Conservation (phyloP, 305 asterid species). For the Solanum chacoense region DNA sequence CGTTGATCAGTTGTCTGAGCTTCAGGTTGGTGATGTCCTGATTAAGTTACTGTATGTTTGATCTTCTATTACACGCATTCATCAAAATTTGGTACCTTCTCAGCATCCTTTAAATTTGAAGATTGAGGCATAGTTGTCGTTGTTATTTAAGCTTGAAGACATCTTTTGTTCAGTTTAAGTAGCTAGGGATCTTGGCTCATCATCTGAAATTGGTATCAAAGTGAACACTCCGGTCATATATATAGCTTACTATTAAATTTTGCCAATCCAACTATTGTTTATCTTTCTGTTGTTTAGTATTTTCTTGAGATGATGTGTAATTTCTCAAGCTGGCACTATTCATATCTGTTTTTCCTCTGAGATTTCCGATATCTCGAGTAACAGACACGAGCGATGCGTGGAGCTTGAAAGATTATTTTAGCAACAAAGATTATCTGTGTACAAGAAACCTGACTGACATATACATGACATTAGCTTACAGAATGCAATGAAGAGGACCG, state of each 20-base stretch:
- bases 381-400: background rate
- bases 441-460: background rate
- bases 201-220: background rate
- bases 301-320: background rate
- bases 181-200: background rate
- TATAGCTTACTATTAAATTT: background rate
- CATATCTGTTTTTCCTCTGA: background rate
- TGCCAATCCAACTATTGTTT: background rate
- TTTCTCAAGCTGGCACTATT: background rate
- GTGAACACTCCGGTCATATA: background rate
- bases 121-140: background rate
- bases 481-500: background rate
- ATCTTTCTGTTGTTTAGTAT: background rate
- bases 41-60: background rate
- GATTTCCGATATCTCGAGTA: background rate
- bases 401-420: background rate
- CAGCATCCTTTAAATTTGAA: background rate
- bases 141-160: background rate
- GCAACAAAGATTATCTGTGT: background rate
- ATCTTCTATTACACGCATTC: background rate
- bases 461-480: background rate
- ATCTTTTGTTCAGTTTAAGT: background rate
- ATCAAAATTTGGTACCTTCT: background rate
- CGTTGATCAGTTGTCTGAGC: constrained; percentile 94
- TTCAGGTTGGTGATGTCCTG: constrained; percentile 47